Evolutionary conservation across 768 basidiomycete species (phyloP).

Genomic region (Goffeauzyma gilvescens): DNA sequence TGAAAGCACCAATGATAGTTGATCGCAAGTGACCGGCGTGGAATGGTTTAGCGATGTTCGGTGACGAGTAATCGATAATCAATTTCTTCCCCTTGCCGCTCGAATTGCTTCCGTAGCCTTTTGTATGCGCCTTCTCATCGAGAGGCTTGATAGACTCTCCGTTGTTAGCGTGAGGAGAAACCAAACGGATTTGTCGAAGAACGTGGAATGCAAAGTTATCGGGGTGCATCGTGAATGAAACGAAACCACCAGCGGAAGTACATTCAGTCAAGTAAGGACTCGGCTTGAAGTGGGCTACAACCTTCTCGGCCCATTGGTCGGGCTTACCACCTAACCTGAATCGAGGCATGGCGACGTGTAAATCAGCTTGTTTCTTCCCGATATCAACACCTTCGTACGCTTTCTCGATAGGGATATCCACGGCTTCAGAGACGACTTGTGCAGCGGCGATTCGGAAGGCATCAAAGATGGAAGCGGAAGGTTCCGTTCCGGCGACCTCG

Average conservation of each 20-base stretch:
- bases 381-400: constrained; percentile 72
- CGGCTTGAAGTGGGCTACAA: constrained; percentile 65
- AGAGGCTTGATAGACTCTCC: constrained; percentile 34
- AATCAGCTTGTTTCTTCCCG: constrained; percentile 80
- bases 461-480: constrained; percentile 17
- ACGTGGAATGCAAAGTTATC: constrained; percentile 37
- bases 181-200: constrained; percentile 28
- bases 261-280: constrained; percentile 47
- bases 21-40: constrained; percentile 91
- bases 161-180: constrained; percentile 13
- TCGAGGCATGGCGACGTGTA: constrained; percentile 75
- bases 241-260: constrained; percentile 38
- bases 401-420: constrained; percentile 40
- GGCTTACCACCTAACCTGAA: constrained; percentile 70
- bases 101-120: constrained; percentile 62
- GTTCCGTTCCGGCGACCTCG: constrained; percentile 13
- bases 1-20: constrained; percentile 96
- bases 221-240: constrained; percentile 50
- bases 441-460: constrained; percentile 22
- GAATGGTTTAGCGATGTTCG: constrained; percentile 96
- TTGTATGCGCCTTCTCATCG: constrained; percentile 13
- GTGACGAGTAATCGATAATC: constrained; percentile 74
- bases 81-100: constrained; percentile 62
- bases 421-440: constrained; percentile 22
- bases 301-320: constrained; percentile 53